A percentile compares a stretch with the other conserved stretches of the same genome.
phyloP scores from a whole-genome alignment of 345 rosid species.

The Brassica rapa region DNA sequence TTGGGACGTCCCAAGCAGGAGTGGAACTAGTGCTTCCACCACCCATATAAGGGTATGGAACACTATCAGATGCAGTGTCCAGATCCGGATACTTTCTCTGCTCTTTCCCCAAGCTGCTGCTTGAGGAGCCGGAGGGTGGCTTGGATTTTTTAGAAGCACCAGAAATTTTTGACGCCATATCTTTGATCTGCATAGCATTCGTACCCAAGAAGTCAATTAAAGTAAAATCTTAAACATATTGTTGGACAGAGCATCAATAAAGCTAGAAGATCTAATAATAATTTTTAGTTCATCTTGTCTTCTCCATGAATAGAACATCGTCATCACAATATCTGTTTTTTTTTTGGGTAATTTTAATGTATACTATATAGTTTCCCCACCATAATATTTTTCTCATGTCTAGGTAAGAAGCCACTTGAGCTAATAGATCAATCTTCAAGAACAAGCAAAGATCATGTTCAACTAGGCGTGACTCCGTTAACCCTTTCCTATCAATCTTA shows the following conservation, averaged over 20 bases:
- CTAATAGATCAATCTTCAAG: slow-evolving; percentile 38
- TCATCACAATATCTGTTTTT: slow-evolving; percentile 29
- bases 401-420: slow-evolving; percentile 35
- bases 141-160: slow-evolving; percentile 73
- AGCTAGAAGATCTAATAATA: slow-evolving; percentile 20
- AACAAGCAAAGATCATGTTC: slow-evolving; percentile 39
- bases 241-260: neutral
- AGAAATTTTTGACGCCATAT: slow-evolving; percentile 85
- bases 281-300: slow-evolving; percentile 39
- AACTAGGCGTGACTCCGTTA: slow-evolving; percentile 33
- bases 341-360: slow-evolving; percentile 28
- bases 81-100: slow-evolving; percentile 68
- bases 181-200: slow-evolving; percentile 74
- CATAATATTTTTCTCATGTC: neutral
- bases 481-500: slow-evolving; percentile 12
- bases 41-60: slow-evolving; percentile 62
- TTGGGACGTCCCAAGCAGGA: slow-evolving; percentile 91
- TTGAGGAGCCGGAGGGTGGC: slow-evolving; percentile 64
- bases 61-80: slow-evolving; percentile 74
- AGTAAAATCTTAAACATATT: slow-evolving; percentile 7
- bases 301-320: slow-evolving; percentile 37
- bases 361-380: slow-evolving; percentile 31
- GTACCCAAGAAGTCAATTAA: slow-evolving; percentile 11
- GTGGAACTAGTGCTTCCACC: slow-evolving; percentile 64
- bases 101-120: slow-evolving; percentile 69